phyloP scores from a whole-genome alignment of 2,329 filamentous ascomycete genomes.

The Pseudogymnoascus sp. region DNA sequence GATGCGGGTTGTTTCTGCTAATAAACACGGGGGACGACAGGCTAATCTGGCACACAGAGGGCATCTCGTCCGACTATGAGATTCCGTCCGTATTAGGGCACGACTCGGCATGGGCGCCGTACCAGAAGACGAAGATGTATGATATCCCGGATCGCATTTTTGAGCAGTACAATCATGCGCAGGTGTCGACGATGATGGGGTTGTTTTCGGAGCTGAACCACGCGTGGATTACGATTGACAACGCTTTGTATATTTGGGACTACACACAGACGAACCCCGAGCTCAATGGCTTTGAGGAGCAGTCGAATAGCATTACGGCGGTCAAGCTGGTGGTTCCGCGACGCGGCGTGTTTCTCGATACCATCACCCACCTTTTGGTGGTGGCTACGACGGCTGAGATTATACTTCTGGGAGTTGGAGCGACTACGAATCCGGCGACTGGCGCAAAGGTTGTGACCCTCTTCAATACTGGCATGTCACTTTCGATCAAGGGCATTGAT shows the following conservation, averaged over 20 bases:
- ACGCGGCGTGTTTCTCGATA: constrained; percentile 75
- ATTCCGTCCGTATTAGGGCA: constrained; percentile 47
- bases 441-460: constrained; percentile 69
- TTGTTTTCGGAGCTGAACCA: constrained; percentile 91
- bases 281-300: constrained; percentile 85
- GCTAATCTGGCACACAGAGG: constrained; percentile 53
- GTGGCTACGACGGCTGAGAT: constrained; percentile 83
- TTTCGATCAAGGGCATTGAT: constrained; percentile 67
- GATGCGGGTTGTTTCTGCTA: neutral
- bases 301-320: constrained; percentile 79
- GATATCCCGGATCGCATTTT: constrained; percentile 88
- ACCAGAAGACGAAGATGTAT: constrained; percentile 79
- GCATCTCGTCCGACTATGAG: constrained; percentile 88
- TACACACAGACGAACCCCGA: constrained; percentile 90
- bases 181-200: constrained; percentile 89
- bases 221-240: constrained; percentile 93
- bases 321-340: constrained; percentile 83
- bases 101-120: constrained; percentile 73
- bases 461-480: constrained; percentile 82
- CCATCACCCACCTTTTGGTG: constrained; percentile 82
- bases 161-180: constrained; percentile 80
- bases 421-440: constrained; percentile 53
- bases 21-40: constrained; percentile 20
- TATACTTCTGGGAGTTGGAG: constrained; percentile 75
- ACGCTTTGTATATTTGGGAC: constrained; percentile 94